Conservation (phyloP, 345 rosid genomes). For the Eucalyptus rudis region DNA sequence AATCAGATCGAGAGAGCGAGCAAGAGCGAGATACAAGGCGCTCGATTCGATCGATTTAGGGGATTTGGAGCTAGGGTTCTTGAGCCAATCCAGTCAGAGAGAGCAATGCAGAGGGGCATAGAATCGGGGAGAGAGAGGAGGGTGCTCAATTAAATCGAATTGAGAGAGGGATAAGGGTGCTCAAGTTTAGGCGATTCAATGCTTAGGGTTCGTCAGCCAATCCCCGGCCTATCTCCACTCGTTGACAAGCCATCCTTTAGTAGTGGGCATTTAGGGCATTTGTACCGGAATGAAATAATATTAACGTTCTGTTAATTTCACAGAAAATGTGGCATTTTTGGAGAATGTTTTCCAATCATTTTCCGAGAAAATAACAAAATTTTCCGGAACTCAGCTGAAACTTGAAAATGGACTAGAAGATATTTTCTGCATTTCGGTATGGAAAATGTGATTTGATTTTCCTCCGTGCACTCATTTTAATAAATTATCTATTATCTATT, state of each 20-base stretch:
- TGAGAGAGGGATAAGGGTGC: background rate
- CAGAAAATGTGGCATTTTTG: too few relatives aligned
- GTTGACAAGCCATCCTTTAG: background rate
- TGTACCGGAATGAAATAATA: background rate
- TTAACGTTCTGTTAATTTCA: background rate
- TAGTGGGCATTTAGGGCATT: background rate
- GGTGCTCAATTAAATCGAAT: background rate
- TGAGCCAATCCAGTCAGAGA: background rate
- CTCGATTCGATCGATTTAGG: background rate
- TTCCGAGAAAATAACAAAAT: too few relatives aligned
- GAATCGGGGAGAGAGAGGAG: background rate
- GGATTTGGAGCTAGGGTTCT: background rate
- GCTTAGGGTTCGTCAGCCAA: background rate
- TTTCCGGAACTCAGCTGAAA: too few relatives aligned
- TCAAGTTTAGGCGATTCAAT: background rate
- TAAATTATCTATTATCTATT: too few relatives aligned
- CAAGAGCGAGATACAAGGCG: background rate
- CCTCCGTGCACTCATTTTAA: too few relatives aligned
- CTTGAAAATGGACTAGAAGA: too few relatives aligned
- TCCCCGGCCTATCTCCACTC: background rate
- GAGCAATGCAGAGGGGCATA: background rate
- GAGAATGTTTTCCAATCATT: too few relatives aligned
- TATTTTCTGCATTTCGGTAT: too few relatives aligned
- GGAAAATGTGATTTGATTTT: too few relatives aligned
- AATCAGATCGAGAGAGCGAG: background rate